A percentile compares a stretch with the other conserved stretches of the same genome.
phyloP scores from a whole-genome alignment of 768 basidiomycete genomes.

The Lentinula guzmanii region DNA sequence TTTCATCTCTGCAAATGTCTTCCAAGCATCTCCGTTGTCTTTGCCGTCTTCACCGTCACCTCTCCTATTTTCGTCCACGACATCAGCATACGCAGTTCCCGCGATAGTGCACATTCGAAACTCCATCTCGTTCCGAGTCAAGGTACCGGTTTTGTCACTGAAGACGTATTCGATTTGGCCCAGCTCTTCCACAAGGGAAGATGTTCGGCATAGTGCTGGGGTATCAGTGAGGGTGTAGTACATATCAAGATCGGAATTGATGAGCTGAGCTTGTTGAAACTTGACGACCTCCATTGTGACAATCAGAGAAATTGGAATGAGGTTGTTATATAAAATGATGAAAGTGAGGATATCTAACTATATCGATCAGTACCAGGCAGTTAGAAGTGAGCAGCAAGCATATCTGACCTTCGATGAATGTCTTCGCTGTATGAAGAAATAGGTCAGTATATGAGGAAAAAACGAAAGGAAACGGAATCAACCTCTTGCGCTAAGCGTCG shows the following conservation, averaged over 20 bases:
- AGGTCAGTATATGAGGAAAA: conserved; percentile 3
- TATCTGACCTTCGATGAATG: conserved; percentile 74
- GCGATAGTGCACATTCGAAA: conserved; percentile 87
- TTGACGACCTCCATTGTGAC: conserved; percentile 99
- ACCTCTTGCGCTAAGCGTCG: conserved; percentile 61
- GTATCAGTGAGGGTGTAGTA: conserved; percentile 95
- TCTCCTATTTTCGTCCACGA: conserved; percentile 80
- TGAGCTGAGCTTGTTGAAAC: conserved; percentile 94
- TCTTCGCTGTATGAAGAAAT: conserved; percentile 44
- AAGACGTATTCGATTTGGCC: conserved; percentile 98
- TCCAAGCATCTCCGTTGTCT: conserved; percentile 57
- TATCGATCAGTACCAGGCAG: conserved; percentile 11
- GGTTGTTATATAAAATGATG: conserved; percentile 97
- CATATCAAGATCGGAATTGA: conserved; percentile 98
- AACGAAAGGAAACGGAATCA: conserved; percentile 12
- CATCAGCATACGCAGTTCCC: conserved; percentile 84
- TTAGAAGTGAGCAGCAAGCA: not conserved
- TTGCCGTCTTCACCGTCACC: conserved; percentile 47
- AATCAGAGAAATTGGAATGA: conserved; percentile 98
- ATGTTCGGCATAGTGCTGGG: conserved; percentile 95
- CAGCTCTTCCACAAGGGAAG: conserved; percentile 95
- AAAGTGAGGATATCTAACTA: conserved; percentile 88
- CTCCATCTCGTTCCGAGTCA: conserved; percentile 98
- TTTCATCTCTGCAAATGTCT: conserved; percentile 73
- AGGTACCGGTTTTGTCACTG: conserved; percentile 91